phyloP scores from a whole-genome alignment of 371 early-diverging fungal genomes.

The Saksenaea oblongispora region DNA sequence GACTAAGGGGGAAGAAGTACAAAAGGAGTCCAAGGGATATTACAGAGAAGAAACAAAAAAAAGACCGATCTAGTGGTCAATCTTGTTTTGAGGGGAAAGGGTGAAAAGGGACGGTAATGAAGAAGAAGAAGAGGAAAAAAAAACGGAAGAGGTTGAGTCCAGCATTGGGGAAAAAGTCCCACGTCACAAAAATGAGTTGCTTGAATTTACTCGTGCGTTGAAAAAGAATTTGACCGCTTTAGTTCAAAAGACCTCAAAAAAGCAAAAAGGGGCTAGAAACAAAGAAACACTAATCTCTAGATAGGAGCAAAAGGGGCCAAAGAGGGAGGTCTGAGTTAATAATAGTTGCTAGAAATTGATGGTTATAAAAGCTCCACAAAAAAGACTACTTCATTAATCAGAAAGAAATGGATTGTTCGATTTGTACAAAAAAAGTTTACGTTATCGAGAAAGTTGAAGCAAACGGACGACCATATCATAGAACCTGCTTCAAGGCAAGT shows the following conservation, averaged over 20 bases:
- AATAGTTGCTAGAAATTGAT: not conserved
- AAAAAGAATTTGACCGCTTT: not conserved
- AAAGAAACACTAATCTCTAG: not conserved
- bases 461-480: conserved; percentile 58
- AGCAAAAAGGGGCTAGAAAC: not conserved
- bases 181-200: too few relatives aligned
- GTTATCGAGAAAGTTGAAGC: conserved; percentile 65
- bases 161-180: not conserved
- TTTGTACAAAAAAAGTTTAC: conserved; percentile 61
- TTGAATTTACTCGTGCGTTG: not conserved
- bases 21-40: not conserved
- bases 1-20: not conserved
- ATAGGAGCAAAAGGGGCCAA: not conserved
- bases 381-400: not conserved
- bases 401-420: conserved; percentile 40
- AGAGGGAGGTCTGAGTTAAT: not conserved
- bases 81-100: not conserved
- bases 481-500: conserved; percentile 56
- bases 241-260: not conserved
- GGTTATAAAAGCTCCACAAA: not conserved
- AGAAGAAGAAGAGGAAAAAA: not conserved
- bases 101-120: not conserved
- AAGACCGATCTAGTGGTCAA: not conserved
- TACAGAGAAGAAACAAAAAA: not conserved
- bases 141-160: not conserved